Evolutionary conservation across 2,329 filamentous ascomycete genomes (phyloP).

Genomic region (Sarocladium strictum): DNA sequence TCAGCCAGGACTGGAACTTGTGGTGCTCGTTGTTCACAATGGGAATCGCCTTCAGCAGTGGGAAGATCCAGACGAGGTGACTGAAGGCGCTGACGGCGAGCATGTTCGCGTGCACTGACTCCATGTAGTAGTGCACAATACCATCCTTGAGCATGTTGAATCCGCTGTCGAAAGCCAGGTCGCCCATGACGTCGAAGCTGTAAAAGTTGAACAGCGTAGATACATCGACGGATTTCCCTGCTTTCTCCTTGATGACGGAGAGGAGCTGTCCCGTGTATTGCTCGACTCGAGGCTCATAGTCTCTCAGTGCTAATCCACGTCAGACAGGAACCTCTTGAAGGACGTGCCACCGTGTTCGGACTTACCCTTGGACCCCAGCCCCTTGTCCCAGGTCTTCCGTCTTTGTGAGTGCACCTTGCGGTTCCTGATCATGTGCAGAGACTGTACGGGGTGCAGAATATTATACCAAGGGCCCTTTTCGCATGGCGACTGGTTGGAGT

Average conservation of each 20-base stretch:
- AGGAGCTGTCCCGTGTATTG: conserved; percentile 19
- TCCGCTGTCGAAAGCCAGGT: conserved; percentile 29
- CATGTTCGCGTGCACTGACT: conserved; percentile 15
- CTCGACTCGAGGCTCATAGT: conserved; percentile 23
- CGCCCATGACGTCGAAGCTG: conserved; percentile 33
- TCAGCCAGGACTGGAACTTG: conserved; percentile 7
- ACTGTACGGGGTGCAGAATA: conserved; percentile 21
- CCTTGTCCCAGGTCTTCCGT: conserved; percentile 25
- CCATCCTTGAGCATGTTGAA: conserved; percentile 27
- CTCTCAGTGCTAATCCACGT: conserved; percentile 16
- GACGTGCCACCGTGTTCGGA: too few species aligned
- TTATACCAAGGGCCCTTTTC: conserved; percentile 29
- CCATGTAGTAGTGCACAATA: conserved; percentile 18
- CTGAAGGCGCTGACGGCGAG: conserved; percentile 17
- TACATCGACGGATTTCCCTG: conserved; percentile 20
- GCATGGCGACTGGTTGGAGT: conserved; percentile 22
- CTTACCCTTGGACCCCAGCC: conserved; percentile 10
- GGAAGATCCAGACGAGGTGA: conserved; percentile 16
- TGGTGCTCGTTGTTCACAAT: conserved; percentile 16
- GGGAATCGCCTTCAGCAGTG: conserved; percentile 17
- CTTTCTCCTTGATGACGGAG: conserved; percentile 16
- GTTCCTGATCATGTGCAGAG: conserved; percentile 23
- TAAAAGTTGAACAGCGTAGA: conserved; percentile 28
- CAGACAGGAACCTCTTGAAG: too few species aligned
- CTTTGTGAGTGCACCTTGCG: conserved; percentile 23